Conservation (phyloP, 1,139 yeast species). For the Blastobotrys indianensis region DNA sequence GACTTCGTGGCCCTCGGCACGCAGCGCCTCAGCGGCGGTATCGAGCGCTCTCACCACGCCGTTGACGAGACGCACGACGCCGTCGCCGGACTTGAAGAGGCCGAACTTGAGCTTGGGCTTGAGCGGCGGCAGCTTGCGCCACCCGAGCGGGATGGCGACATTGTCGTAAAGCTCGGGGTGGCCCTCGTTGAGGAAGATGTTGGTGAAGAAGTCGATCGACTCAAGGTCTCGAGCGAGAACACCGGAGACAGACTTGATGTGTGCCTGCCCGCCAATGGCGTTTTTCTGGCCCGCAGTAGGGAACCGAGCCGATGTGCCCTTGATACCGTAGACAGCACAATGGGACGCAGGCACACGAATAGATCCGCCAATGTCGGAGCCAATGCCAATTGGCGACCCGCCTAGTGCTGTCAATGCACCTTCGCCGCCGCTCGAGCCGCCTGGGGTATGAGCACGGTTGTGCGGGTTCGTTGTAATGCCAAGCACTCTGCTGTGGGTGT, state of each 20-base stretch:
- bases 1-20: conserved; percentile 37
- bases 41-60: conserved; percentile 39
- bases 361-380: conserved; percentile 60
- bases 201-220: conserved; percentile 53
- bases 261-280: conserved; percentile 40
- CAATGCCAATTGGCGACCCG: conserved; percentile 48
- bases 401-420: conserved; percentile 47
- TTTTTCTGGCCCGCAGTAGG: conserved; percentile 37
- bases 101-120: background rate
- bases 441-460: conserved; percentile 41
- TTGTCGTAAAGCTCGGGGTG: conserved; percentile 56
- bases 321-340: conserved; percentile 47
- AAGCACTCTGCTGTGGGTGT: conserved; percentile 41
- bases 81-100: conserved; percentile 18
- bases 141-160: conserved; percentile 32
- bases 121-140: conserved; percentile 43
- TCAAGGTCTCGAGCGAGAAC: conserved; percentile 47
- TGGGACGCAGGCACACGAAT: conserved; percentile 52
- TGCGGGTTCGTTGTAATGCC: conserved; percentile 42
- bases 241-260: conserved; percentile 42
- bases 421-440: conserved; percentile 62
- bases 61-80: conserved; percentile 36
- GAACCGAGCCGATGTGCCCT: conserved; percentile 45
- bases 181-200: conserved; percentile 41
- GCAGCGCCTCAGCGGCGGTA: conserved; percentile 26